Evolutionary conservation across 2,329 filamentous ascomycete genomes (phyloP).

Genomic region (Curvularia sp.): DNA sequence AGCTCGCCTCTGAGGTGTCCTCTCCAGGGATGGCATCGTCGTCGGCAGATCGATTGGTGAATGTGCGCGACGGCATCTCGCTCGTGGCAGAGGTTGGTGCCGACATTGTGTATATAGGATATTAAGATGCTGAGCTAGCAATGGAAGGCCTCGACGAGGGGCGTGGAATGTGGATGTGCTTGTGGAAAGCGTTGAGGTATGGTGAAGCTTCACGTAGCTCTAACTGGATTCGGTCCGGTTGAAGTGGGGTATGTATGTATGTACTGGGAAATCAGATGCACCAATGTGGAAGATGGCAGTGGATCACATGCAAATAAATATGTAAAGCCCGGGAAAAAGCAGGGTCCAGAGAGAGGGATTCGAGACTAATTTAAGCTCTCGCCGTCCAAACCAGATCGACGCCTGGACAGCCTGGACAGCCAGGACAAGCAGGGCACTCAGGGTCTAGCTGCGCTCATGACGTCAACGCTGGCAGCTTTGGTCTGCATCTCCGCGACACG

Average conservation of each 20-base stretch:
- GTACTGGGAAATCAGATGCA: constrained; percentile 9
- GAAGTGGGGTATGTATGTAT: constrained; percentile 14
- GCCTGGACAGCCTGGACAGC: not conserved
- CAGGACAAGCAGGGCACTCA: constrained; percentile 13
- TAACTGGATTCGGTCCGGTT: constrained; percentile 11
- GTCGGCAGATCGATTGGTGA: constrained; percentile 46
- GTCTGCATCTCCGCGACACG: constrained; percentile 7
- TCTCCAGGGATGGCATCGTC: constrained; percentile 59
- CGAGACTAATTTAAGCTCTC: constrained; percentile 21
- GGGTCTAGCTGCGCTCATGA: constrained; percentile 13
- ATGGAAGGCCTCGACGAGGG: not conserved
- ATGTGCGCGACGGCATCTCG: constrained; percentile 40
- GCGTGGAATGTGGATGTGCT: constrained; percentile 7
- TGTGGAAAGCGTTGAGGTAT: constrained; percentile 1
- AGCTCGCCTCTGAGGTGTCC: constrained; percentile 55
- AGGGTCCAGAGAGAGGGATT: constrained; percentile 18
- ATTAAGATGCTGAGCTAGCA: not conserved
- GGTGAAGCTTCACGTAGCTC: constrained; percentile 10
- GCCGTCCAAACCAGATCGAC: constrained; percentile 8
- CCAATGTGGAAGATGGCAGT: not conserved
- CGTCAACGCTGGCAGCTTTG: constrained; percentile 11
- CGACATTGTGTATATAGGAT: constrained; percentile 34
- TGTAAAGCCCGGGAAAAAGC: not conserved
- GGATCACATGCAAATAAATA: constrained; percentile 2
- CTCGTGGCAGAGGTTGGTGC: constrained; percentile 45